Evolutionary conservation across 2,329 filamentous ascomycete genomes (phyloP), one percentile per base, ranked within the genome.

Genomic region (Eutypella sp.): DNA sequence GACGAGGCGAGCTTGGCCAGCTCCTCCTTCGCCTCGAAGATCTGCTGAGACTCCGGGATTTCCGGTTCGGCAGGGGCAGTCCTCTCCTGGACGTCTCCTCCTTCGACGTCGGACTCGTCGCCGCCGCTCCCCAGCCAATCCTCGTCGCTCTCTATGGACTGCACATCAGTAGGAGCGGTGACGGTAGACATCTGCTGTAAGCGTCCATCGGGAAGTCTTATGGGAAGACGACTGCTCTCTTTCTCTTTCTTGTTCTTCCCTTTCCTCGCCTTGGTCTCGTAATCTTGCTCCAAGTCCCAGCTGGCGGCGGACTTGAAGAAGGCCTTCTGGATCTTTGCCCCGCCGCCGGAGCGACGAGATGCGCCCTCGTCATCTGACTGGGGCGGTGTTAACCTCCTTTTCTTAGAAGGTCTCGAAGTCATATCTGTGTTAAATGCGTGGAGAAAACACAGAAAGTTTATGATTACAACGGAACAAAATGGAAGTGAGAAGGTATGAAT

Each of bases 251-350:
- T 88, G 66, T 86, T 89, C 61, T 81, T 84, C 29, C 77, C 69
- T 65, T 93, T 93, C 57, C 88, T 79, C 40, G 87, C 83, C 55
- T 82, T 82, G 50, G 79, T 79, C 67, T 95, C 90, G 73, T 96
- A 97, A 65, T 89, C 85, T 62, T 95, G 87, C 71, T 96, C 93
- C 41, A 96, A 77, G 60, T 96, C 83, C 90, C 92, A 97, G 67
- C 82, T 84, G 48, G 87, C 76, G 5, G 87, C 89, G 59, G 81
- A 84, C 58, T 81, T 80, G 69, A 88, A 79, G 65, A 91, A 90
- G 44, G 79, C 76, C 55, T 79, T 79, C 47, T 80, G 75, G n/a
- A 73, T 66, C 44, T 68, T 73, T 23, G 58, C 48, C 24, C 51
- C 54, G 44, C 43, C 57, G 47, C 54, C 60, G 31, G 52, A 63